These are phyloP conservation scores for Fusarium liriodendri DNA, from an alignment of 2,329 filamentous ascomycete genomes.

Conservation along the genomic window DNA sequence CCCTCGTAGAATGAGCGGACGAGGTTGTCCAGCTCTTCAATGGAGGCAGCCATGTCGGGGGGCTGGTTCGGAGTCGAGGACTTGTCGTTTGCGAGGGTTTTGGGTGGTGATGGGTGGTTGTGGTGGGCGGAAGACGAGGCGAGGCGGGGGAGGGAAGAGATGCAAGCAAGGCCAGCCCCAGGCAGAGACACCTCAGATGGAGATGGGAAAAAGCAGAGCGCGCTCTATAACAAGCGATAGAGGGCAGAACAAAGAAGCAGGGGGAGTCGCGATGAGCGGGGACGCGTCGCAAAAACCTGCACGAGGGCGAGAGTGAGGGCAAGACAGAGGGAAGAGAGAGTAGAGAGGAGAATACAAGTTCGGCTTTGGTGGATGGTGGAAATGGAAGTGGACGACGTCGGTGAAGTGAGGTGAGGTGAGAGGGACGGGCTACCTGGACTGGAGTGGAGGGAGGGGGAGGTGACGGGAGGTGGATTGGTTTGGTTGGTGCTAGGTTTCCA, in stretches of 20 bases:
- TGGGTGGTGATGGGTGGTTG: conserved; percentile 31
- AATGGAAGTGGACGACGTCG: conserved; percentile 40
- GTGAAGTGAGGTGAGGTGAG: conserved; percentile 42
- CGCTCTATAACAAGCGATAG: conserved; percentile 22
- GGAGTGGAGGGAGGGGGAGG: conserved; percentile 12
- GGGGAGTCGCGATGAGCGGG: conserved; percentile 3
- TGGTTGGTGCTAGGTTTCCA: neutral
- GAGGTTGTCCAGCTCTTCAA: conserved; percentile 95
- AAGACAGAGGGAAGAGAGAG: conserved; percentile 24
- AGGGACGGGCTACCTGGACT: conserved; percentile 23
- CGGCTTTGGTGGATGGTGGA: conserved; percentile 32
- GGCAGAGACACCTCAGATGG: conserved; percentile 30
- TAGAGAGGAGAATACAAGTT: conserved; percentile 35
- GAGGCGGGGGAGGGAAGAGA: conserved; percentile 45
- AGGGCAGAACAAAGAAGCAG: neutral
- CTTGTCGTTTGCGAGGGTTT: conserved; percentile 45
- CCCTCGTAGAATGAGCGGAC: conserved; percentile 98
- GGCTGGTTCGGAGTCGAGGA: conserved; percentile 34
- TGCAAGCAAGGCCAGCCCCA: conserved; percentile 42
- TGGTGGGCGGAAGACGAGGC: conserved; percentile 39
- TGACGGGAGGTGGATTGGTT: conserved; percentile 9
- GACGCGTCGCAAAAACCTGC: conserved; percentile 30
- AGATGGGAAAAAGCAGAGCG: conserved; percentile 29
- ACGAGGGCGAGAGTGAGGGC: conserved; percentile 15
- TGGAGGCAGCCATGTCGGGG: conserved; percentile 73